Evolutionary conservation across 139 green algal species (phyloP), one percentile per base, ranked within the genome.

Genomic region (Coelastrella sp.): DNA sequence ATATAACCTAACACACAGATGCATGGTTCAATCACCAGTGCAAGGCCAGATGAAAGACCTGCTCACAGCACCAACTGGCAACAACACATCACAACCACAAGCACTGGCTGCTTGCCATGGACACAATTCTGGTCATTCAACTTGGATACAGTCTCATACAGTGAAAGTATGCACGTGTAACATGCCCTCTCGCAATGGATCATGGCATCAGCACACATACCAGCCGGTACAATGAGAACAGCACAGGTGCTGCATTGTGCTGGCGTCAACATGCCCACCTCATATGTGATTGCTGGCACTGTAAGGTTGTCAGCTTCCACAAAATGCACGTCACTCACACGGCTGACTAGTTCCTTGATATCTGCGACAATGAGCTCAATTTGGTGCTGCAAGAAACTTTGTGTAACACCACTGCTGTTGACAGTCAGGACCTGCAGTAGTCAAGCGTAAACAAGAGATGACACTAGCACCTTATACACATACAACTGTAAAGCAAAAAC

Each of bases 261-360:
- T 87, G 58, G 8, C 1, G 25, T 78, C 24, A 49, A 22, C 82
- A 27, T 57, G 1, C 79, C 6, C 75, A 99, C 96, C 93, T 99
- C 97, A 80, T 99, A 99, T 10, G 91, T 88, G 10, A 96, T 91
- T 10, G 95, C 97, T 9, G 96, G 96, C 66, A 99, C 95, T 90
- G 96, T 96, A 7, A 86, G 68, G 82, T 97, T 96, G 63, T 97
- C 95, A 22, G 91, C 90, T 35, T 97, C 95, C 78, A 96, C 90
- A 87, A 98, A 99, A 1, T 92, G 88, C 15, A 60, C 82, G 65
- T 99, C 97, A 58, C 89, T 95, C 25, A 97, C 94, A 7, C 95
- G 89, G 92, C 96, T 98, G 19, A 98, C 91, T 15, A 80, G 82
- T 84, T 99, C 97, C 92, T 99, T 99, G 63, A 98, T 84, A 86